phyloP scores from a whole-genome alignment of 768 basidiomycete genomes.

The Kwoniella shandongensis region DNA sequence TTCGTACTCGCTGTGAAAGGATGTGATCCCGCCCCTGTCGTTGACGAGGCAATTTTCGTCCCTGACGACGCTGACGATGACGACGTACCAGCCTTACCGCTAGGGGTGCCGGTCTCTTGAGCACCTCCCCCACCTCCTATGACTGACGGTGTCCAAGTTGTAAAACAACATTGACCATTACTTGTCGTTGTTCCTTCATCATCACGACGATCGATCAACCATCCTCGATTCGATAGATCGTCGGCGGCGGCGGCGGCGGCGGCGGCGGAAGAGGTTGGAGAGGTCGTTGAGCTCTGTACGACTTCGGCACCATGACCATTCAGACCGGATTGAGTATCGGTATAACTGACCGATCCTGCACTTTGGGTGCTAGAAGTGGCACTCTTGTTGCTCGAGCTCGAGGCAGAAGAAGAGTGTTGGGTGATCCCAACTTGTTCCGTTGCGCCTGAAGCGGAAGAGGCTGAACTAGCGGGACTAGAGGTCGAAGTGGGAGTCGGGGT shows the following conservation, averaged over 20 bases:
- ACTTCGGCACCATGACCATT: neutral
- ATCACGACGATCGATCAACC: neutral
- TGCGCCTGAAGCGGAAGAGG: neutral
- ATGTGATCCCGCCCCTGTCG: neutral
- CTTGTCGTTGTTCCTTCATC: conserved; percentile 27
- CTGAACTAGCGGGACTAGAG: conserved; percentile 8
- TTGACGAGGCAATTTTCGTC: neutral
- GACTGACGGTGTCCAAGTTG: conserved; percentile 43
- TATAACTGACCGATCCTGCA: too few species aligned
- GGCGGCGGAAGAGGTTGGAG: neutral
- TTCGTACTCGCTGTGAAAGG: neutral
- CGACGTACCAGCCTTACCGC: neutral
- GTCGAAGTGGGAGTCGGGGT: neutral
- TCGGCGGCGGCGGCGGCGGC: too few species aligned
- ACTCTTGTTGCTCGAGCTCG: neutral
- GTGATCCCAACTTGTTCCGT: conserved; percentile 35
- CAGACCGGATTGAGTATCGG: too few species aligned
- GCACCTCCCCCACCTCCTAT: conserved; percentile 20
- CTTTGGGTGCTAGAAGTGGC: too few species aligned
- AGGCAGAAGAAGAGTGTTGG: conserved; percentile 8
- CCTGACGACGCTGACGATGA: neutral
- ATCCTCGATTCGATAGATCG: neutral
- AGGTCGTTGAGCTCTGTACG: neutral
- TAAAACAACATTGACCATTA: conserved; percentile 44
- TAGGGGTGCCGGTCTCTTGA: conserved; percentile 7